A percentile compares a stretch with the other conserved stretches of the same genome.
These are phyloP conservation scores for Xerocomus amazonicus DNA, from an alignment of 1,284 basidiomycete species.

Conservation along the genomic window DNA sequence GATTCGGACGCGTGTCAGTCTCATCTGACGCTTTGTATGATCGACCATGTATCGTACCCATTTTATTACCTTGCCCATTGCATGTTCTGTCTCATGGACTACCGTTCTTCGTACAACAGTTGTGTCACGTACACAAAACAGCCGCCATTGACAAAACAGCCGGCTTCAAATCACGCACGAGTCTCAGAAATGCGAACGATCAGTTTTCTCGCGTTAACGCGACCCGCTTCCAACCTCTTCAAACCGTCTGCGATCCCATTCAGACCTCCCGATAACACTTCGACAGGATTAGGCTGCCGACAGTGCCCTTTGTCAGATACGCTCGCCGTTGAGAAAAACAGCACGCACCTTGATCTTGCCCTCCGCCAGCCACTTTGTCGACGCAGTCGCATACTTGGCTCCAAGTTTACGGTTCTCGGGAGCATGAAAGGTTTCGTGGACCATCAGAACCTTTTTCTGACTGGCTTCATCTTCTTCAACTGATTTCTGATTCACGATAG, in stretches of 20 bases:
- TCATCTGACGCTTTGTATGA: conserved; percentile 50
- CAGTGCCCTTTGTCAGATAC: not conserved
- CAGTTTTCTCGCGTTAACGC: conserved; percentile 21
- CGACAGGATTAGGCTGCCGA: conserved; percentile 14
- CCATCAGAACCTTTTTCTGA: conserved; percentile 2
- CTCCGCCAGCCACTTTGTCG: conserved; percentile 21
- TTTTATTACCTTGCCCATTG: too few species aligned
- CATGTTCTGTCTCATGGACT: too few species aligned
- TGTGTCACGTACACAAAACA: too few species aligned
- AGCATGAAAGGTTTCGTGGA: conserved; percentile 9
- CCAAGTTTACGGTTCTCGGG: conserved; percentile 11
- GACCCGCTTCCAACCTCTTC: conserved; percentile 7
- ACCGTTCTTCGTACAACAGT: too few species aligned
- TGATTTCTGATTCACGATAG: not conserved
- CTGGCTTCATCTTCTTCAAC: not conserved
- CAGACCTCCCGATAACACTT: conserved; percentile 19
- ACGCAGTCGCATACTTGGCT: conserved; percentile 6
- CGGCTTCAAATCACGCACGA: not conserved
- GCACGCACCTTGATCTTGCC: conserved; percentile 18
- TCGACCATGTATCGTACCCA: too few species aligned
- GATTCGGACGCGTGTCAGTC: conserved; percentile 71
- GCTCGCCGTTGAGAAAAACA: not conserved
- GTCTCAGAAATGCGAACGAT: conserved; percentile 21
- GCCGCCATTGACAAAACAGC: too few species aligned
- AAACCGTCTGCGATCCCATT: conserved; percentile 9